phyloP scores from a whole-genome alignment of 2,329 filamentous ascomycete species.

The Ceratocystis huliohia region DNA sequence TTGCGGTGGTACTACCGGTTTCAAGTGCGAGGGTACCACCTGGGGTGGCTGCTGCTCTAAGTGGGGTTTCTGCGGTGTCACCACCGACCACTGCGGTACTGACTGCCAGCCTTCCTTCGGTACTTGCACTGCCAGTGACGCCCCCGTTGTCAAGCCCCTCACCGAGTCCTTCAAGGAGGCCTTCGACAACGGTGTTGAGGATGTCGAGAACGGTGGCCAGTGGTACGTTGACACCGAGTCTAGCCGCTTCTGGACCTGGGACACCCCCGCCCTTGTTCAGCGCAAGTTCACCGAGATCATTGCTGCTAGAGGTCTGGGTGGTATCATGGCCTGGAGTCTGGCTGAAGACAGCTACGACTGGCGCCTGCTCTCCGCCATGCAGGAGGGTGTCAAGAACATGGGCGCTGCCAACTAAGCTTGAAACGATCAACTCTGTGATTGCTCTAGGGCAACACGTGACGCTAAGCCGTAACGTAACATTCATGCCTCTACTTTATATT shows the following conservation, averaged over 20 bases:
- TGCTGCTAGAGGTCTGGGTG: slow-evolving; percentile 43
- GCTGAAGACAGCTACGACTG: slow-evolving; percentile 43
- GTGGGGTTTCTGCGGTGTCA: slow-evolving; percentile 28
- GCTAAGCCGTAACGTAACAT: not conserved
- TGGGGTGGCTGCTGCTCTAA: slow-evolving; percentile 40
- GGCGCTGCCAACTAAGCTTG: not conserved
- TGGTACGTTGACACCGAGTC: slow-evolving; percentile 53
- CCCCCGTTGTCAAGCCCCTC: not conserved
- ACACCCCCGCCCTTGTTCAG: slow-evolving; percentile 47
- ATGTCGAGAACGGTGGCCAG: slow-evolving; percentile 46
- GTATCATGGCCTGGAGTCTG: slow-evolving; percentile 63
- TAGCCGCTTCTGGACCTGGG: slow-evolving; percentile 61
- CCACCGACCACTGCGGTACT: not conserved
- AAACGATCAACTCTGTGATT: not conserved
- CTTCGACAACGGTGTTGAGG: slow-evolving; percentile 39
- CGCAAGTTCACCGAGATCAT: slow-evolving; percentile 51
- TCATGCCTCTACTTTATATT: not conserved
- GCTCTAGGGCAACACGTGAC: not conserved
- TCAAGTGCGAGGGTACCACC: slow-evolving; percentile 41
- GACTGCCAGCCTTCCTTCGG: not conserved
- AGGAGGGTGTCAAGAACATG: not conserved
- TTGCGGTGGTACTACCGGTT: not conserved
- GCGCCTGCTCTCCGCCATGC: not conserved
- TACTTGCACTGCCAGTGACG: not conserved
- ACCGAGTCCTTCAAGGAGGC: slow-evolving; percentile 44